A percentile compares a stretch with the other conserved stretches of the same genome.
Evolutionary conservation across 176 grass and related monocot genomes (phyloP).

Genomic region (Ensete ventricosum): DNA sequence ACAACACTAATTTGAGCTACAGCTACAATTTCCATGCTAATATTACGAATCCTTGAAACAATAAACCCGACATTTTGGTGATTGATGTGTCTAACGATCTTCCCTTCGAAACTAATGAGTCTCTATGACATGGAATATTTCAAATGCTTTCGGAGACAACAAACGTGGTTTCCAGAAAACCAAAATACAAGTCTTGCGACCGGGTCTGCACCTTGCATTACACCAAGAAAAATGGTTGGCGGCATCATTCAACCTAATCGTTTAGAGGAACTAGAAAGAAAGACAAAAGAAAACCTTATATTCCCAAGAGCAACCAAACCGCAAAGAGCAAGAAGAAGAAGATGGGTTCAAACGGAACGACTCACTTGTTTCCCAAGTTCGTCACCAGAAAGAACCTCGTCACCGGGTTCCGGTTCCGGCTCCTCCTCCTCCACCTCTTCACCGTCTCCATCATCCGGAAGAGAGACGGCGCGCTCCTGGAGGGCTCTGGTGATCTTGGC

Average conservation of each 20-base stretch:
- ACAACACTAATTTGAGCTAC: no score
- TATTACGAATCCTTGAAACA: neutral
- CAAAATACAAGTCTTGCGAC: no score
- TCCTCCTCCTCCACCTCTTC: conserved; percentile 14
- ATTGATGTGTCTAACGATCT: neutral
- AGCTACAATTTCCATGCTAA: no score
- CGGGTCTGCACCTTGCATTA: no score
- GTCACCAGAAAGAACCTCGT: conserved; percentile 28
- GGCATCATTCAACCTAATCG: no score
- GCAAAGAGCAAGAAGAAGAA: neutral
- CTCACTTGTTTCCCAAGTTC: conserved; percentile 42
- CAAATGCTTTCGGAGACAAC: no score
- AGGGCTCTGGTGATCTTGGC: conserved; percentile 60
- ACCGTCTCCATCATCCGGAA: conserved; percentile 25
- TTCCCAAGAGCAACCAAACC: no score
- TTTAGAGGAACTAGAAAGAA: no score
- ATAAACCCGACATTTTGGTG: neutral
- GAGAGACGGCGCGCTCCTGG: conserved; percentile 17
- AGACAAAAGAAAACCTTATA: no score
- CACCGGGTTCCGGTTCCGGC: conserved; percentile 5
- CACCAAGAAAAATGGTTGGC: no score
- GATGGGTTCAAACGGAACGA: neutral
- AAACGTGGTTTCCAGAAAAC: no score
- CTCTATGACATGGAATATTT: no score
- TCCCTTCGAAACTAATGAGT: neutral